phyloP scores from a whole-genome alignment of 306 rosid species.

The Rosa chinensis region DNA sequence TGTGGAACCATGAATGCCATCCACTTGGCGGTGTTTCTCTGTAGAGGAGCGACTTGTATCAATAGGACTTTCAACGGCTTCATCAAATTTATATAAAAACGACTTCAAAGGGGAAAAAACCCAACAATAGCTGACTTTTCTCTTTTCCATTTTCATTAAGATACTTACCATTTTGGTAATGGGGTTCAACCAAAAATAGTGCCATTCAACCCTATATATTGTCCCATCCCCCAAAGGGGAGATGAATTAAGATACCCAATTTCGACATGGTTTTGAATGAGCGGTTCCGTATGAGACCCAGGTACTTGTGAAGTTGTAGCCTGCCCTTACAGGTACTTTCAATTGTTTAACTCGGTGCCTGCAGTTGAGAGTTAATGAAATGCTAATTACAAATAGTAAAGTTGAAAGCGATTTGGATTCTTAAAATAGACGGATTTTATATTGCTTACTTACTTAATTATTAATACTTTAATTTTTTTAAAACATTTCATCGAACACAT shows the following conservation, averaged over 20 bases:
- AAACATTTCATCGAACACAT: background rate
- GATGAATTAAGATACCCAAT: background rate
- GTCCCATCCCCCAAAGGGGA: background rate
- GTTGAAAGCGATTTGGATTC: background rate
- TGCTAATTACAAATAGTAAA: background rate
- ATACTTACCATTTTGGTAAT: background rate
- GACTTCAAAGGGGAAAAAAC: background rate
- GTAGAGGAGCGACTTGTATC: background rate
- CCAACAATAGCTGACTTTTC: slow-evolving; percentile 8
- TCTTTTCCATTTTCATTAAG: background rate
- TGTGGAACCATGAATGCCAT: no score
- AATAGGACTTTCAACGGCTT: background rate
- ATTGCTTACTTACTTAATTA: background rate
- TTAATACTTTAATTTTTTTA: background rate
- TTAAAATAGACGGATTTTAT: background rate
- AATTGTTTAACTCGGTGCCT: background rate
- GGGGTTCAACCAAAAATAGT: background rate
- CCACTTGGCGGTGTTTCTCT: no score
- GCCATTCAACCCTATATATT: background rate
- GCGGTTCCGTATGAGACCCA: slow-evolving; percentile 14
- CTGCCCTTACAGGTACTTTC: background rate
- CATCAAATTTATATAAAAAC: background rate
- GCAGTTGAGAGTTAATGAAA: background rate
- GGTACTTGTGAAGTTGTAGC: background rate
- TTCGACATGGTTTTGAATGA: background rate